Evolutionary conservation across 345 rosid genomes (phyloP).

Genomic region (Syzygium grande): DNA sequence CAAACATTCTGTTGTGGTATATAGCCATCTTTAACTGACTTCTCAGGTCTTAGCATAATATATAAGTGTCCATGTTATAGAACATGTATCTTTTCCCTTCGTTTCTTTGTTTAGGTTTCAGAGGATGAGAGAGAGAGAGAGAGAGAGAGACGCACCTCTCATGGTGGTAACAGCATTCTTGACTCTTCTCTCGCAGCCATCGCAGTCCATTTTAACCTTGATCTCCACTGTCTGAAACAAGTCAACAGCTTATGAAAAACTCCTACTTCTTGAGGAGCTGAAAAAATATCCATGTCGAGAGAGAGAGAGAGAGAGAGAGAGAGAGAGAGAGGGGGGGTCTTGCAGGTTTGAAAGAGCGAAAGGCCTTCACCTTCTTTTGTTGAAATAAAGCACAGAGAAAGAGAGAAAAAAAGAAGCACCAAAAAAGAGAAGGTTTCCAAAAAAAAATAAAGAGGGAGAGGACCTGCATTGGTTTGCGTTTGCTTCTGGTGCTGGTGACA

Average conservation of each 20-base stretch:
- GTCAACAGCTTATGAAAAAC: not conserved
- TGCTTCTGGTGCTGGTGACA: slow-evolving; percentile 56
- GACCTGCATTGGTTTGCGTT: slow-evolving; percentile 90
- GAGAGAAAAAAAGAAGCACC: not conserved
- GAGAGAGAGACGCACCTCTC: slow-evolving; percentile 45
- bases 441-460: not conserved
- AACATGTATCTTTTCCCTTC: not conserved
- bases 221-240: slow-evolving; percentile 78
- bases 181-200: slow-evolving; percentile 93
- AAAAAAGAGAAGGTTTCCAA: not conserved
- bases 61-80: not conserved
- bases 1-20: not conserved
- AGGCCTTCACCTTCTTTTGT: not conserved
- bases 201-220: slow-evolving; percentile 97
- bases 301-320: not conserved
- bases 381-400: not conserved
- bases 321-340: not conserved
- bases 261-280: not conserved
- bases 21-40: not conserved
- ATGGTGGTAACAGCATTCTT: slow-evolving; percentile 58
- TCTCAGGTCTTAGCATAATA: not conserved
- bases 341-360: not conserved
- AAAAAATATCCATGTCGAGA: not conserved
- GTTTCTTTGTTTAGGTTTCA: not conserved
- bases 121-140: not conserved